Evolutionary conservation across 169 alveolate genomes (phyloP), one percentile per base, ranked within the genome.

Genomic region (Eimeria acervulina): DNA sequence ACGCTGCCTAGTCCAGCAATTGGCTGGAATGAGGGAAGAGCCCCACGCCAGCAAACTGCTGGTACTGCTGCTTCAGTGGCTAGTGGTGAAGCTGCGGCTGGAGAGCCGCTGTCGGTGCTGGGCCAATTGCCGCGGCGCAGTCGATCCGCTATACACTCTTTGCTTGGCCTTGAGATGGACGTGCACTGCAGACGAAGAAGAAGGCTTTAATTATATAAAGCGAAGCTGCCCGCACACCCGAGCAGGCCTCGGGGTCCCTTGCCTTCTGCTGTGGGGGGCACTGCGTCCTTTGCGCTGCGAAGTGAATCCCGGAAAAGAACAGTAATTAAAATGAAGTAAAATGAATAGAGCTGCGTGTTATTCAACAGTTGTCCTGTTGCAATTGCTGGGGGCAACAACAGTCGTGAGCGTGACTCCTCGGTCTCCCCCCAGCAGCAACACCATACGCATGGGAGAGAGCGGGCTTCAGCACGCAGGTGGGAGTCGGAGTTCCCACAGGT

Each of bases 241-340:
- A 55, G 91, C 74, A 83, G 76, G 91, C 91, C 74, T 55, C 88
- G 40, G 91, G 91, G 91, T 47, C 91, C 91, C 91, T 51, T 51
- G 76, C 91, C 91, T 83, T 83, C 91, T 33, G 74, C 15, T 83
- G 91, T 83, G 91, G 91, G 91, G 91, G 74, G 76, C 91, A 38
- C 91, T 23, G 91, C 70, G 72, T 51, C 51, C 68, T 55, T 83
- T 28, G 40, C 88, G 59, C 88, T 78, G 59, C n/a, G 63, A 40
- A 66, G 88, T 42, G 63, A 40, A 78, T 47, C 63, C 66, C 66
- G 38, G 66, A 0, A 42, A 78, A 44, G 63, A 28, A 6, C 15
- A 78, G 40, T n/a, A 78, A 13, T 78, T 78, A 19, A 76, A 44
- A 78, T 47, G 31, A 42, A 78, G 63, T 15, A 10, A 78, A n/a